Conservation (phyloP, 2,329 filamentous ascomycete genomes). For the Talaromyces sp. region DNA sequence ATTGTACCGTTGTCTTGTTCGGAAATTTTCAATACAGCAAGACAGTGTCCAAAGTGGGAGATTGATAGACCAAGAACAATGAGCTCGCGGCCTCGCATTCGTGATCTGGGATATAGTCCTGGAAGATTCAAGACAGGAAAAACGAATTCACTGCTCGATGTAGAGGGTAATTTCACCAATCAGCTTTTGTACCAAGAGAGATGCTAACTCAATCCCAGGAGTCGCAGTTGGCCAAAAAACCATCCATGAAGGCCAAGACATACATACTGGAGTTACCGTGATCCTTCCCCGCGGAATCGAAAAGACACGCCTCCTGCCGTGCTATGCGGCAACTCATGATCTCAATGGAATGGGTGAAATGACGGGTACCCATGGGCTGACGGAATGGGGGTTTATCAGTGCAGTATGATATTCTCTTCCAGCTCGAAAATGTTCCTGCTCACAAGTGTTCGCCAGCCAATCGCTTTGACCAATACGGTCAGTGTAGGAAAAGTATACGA, state of each 20-base stretch:
- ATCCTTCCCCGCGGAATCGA: slow-evolving; percentile 8
- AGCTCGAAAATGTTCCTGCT: background rate
- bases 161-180: background rate
- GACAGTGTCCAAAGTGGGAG: background rate
- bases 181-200: background rate
- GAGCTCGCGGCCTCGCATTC: slow-evolving; percentile 7
- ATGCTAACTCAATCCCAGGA: background rate
- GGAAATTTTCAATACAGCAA: background rate
- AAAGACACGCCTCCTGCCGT: slow-evolving; percentile 1
- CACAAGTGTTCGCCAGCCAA: background rate
- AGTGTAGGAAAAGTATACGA: slow-evolving; percentile 15
- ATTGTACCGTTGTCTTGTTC: background rate
- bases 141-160: slow-evolving; percentile 13
- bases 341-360: slow-evolving; percentile 16
- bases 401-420: background rate
- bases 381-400: slow-evolving; percentile 9
- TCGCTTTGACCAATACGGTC: slow-evolving; percentile 9
- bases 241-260: slow-evolving; percentile 12
- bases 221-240: slow-evolving; percentile 11
- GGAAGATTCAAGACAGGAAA: slow-evolving; percentile 5
- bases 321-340: slow-evolving; percentile 14
- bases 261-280: slow-evolving; percentile 12
- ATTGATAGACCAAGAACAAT: background rate
- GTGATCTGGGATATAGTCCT: slow-evolving; percentile 8
- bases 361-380: slow-evolving; percentile 3